Conservation (phyloP, 805 yeast species). For the Wickerhamomyces xylosicus region DNA sequence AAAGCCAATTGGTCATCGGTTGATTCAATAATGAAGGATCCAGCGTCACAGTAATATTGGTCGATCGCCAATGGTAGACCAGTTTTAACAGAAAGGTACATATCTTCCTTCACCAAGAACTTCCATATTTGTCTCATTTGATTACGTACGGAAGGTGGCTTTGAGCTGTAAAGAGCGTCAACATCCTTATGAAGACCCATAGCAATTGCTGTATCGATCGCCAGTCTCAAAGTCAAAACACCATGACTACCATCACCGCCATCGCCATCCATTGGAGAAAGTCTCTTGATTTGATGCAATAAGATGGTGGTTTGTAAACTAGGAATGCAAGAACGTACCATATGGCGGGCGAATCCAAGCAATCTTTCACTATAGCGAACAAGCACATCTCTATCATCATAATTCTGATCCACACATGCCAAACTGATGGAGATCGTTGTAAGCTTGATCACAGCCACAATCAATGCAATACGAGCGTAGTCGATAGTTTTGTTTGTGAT, state of each 20-base stretch:
- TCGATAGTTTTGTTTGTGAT: constrained; percentile 8
- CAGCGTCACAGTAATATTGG: constrained; percentile 7
- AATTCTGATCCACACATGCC: background rate
- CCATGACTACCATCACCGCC: constrained; percentile 14
- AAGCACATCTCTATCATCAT: constrained; percentile 10
- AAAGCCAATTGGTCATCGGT: constrained; percentile 3
- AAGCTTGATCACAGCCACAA: constrained; percentile 8
- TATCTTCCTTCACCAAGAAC: constrained; percentile 10
- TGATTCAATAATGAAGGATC: background rate
- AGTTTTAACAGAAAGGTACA: constrained; percentile 8
- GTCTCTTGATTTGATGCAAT: constrained; percentile 6
- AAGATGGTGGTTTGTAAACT: constrained; percentile 15
- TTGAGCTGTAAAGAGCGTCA: constrained; percentile 8
- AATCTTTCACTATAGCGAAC: constrained; percentile 9
- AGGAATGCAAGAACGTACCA: constrained; percentile 10
- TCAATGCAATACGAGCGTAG: constrained; percentile 14
- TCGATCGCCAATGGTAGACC: constrained; percentile 16
- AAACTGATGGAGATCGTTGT: constrained; percentile 5
- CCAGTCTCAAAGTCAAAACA: constrained; percentile 7
- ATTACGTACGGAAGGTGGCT: constrained; percentile 1
- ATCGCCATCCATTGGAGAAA: constrained; percentile 14
- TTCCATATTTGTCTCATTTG: constrained; percentile 12
- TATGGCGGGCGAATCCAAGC: constrained; percentile 7
- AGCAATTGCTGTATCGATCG: constrained; percentile 15
- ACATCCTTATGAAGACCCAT: constrained; percentile 18